Percentiles rank a stretch among this genome's conserved stretches.
Conservation (phyloP, 192 early-diverging fungal genomes). For the Dispira parvispora region DNA sequence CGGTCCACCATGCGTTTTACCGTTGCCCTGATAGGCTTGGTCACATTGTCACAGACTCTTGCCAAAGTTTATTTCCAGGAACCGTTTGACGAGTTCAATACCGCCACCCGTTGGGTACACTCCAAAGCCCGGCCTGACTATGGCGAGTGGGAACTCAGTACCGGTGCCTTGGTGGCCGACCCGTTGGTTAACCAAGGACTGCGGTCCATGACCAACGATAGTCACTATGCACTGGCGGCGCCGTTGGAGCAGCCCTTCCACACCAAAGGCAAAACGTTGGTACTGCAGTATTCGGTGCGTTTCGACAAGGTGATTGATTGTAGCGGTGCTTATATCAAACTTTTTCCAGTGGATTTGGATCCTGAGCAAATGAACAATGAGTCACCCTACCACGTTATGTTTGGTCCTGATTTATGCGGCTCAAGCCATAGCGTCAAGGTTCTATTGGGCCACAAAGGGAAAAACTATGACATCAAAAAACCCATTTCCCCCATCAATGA, state of each 20-base stretch:
- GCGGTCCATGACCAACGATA: constrained; percentile 60
- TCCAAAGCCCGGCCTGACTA: constrained; percentile 47
- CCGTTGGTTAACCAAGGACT: constrained; percentile 48
- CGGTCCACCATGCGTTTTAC: constrained; percentile 22
- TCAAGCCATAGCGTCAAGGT: constrained; percentile 80
- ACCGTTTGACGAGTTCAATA: constrained; percentile 47
- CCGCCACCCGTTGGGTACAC: constrained; percentile 49
- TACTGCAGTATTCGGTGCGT: constrained; percentile 84
- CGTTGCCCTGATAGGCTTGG: constrained; percentile 22
- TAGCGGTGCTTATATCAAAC: constrained; percentile 86
- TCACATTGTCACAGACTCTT: constrained; percentile 17
- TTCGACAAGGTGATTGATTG: constrained; percentile 48
- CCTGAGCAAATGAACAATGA: constrained; percentile 57
- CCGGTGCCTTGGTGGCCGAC: constrained; percentile 63
- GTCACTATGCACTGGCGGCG: constrained; percentile 76
- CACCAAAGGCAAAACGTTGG: constrained; percentile 49
- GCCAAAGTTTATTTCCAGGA: constrained; percentile 77
- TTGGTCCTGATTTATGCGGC: constrained; percentile 88
- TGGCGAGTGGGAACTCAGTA: constrained; percentile 51
- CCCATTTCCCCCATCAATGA: constrained; percentile 49
- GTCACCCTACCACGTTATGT: constrained; percentile 81
- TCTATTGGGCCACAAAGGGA: constrained; percentile 84
- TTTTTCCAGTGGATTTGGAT: constrained; percentile 47
- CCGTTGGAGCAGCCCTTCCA: constrained; percentile 51
- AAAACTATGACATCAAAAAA: constrained; percentile 67